These are phyloP conservation scores for Melaleuca alternifolia DNA, from an alignment of 345 rosid genomes.

Conservation along the genomic window DNA sequence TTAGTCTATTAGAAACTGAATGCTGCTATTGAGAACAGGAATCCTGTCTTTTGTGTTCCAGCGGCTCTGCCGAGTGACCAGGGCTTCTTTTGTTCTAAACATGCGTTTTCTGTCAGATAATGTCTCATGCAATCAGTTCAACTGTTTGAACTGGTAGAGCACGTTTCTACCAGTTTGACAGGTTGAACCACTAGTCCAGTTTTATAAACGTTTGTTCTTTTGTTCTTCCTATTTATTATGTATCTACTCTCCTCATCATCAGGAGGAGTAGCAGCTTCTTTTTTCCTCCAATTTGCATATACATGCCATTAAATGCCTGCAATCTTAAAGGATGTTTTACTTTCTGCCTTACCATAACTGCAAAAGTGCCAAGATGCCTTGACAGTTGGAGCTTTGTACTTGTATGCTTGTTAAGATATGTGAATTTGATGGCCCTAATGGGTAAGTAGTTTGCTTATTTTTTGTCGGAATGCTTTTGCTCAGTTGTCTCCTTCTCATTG, in stretches of 20 bases:
- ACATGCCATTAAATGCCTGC: neutral
- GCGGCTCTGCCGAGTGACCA: neutral
- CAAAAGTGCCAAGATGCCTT: neutral
- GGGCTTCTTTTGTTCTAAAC: fast-evolving
- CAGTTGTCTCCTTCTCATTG: neutral
- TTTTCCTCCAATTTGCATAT: too few species aligned
- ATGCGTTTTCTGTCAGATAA: neutral
- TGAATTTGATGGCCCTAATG: neutral
- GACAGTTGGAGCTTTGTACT: neutral
- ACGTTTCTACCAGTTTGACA: neutral
- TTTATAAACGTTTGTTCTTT: neutral
- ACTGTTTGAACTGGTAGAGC: neutral
- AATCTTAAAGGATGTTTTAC: neutral
- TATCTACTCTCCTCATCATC: neutral
- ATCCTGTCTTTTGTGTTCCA: neutral
- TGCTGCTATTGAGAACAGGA: neutral
- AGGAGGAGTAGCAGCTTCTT: neutral
- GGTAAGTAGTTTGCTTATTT: neutral
- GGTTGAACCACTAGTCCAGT: neutral
- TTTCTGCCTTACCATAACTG: neutral
- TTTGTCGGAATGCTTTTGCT: neutral
- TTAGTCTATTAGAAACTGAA: neutral
- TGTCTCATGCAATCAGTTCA: too few species aligned
- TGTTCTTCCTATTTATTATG: too few species aligned
- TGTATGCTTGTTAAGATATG: neutral